Conservation (phyloP, 768 basidiomycete species). For the Gautieria morchelliformis region DNA sequence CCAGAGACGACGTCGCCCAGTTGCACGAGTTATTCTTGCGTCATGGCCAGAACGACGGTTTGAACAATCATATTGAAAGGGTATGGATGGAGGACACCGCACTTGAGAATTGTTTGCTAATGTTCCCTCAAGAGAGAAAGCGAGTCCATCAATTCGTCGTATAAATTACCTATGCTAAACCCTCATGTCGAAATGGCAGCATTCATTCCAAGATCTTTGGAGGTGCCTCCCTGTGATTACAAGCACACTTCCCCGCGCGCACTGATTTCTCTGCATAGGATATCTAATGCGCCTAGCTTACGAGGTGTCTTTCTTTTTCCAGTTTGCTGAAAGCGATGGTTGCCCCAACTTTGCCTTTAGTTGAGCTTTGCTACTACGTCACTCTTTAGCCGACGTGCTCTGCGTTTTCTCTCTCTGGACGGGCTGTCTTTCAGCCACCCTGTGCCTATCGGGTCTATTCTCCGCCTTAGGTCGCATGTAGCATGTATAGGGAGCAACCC, state of each 20-base stretch:
- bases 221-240: slow-evolving; percentile 24
- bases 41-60: slow-evolving; percentile 36
- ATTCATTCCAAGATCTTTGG: slow-evolving; percentile 81
- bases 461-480: slow-evolving; percentile 62
- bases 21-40: slow-evolving; percentile 64
- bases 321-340: neutral
- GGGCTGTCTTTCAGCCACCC: slow-evolving; percentile 71
- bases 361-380: slow-evolving; percentile 66
- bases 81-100: slow-evolving; percentile 72
- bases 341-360: slow-evolving; percentile 22
- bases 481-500: slow-evolving; percentile 44
- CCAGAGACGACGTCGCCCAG: slow-evolving; percentile 53
- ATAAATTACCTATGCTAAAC: neutral
- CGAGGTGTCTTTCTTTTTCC: slow-evolving; percentile 34
- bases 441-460: slow-evolving; percentile 76
- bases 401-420: slow-evolving; percentile 71
- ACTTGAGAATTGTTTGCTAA: slow-evolving; percentile 59
- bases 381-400: slow-evolving; percentile 51
- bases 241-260: neutral
- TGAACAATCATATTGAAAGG: slow-evolving; percentile 29
- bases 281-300: slow-evolving; percentile 61
- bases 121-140: slow-evolving; percentile 86
- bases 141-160: slow-evolving; percentile 27
- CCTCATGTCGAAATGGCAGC: slow-evolving; percentile 22
- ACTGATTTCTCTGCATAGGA: slow-evolving; percentile 17